A percentile compares a stretch with the other conserved stretches of the same genome.
These are phyloP conservation scores for Rhododendron simsii DNA, from an alignment of 148 eudicot species.

Conservation along the genomic window DNA sequence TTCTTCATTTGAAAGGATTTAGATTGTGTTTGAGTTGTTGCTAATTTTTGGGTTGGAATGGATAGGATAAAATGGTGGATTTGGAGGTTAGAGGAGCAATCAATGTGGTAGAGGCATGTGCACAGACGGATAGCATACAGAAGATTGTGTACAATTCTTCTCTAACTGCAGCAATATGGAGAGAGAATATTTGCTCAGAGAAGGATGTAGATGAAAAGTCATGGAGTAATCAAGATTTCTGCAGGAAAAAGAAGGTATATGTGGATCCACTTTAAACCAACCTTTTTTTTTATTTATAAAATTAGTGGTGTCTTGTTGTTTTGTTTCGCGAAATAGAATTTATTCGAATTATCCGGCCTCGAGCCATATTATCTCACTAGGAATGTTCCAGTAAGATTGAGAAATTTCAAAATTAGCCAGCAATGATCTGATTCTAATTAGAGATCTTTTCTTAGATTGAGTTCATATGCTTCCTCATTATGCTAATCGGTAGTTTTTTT, in stretches of 20 bases:
- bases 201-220: slow-evolving; percentile 33
- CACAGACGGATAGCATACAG: slow-evolving; percentile 27
- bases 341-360: neutral
- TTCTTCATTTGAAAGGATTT: neutral
- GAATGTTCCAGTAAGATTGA: neutral
- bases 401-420: neutral
- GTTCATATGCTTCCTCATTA: neutral
- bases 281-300: neutral
- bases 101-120: slow-evolving; percentile 37
- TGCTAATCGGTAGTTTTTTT: neutral
- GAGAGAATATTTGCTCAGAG: slow-evolving; percentile 25
- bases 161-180: slow-evolving; percentile 33
- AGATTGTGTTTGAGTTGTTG: neutral
- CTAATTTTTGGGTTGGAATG: neutral
- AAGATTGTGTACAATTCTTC: slow-evolving; percentile 33
- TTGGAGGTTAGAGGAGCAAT: slow-evolving; percentile 34
- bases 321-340: neutral
- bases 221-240: slow-evolving; percentile 30
- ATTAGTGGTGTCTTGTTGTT: neutral
- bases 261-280: neutral
- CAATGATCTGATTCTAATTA: neutral
- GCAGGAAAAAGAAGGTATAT: slow-evolving; percentile 27
- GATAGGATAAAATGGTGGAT: slow-evolving; percentile 30
- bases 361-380: neutral
- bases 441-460: neutral